These are phyloP conservation scores for Hymenoscyphus fraxineus DNA, from an alignment of 2,329 filamentous ascomycete genomes.

Conservation along the genomic window DNA sequence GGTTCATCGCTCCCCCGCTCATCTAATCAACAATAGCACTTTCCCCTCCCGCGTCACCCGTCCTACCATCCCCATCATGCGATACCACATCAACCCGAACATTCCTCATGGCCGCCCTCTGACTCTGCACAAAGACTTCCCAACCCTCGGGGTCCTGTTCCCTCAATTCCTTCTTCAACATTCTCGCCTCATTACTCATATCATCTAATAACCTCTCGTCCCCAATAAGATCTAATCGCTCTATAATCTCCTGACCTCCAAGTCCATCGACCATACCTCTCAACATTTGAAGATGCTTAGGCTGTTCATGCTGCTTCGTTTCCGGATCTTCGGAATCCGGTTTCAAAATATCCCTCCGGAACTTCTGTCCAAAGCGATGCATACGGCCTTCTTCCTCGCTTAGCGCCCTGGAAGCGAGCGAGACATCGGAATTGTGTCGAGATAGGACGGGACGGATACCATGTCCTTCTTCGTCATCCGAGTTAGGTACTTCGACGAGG, in stretches of 20 bases:
- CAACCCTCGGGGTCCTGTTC: conserved; percentile 65
- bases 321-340: conserved; percentile 27
- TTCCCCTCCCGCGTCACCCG: background rate
- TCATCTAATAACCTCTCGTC: conserved; percentile 61
- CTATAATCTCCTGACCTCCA: conserved; percentile 54
- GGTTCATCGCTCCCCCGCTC: too few species aligned
- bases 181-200: conserved; percentile 43
- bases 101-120: conserved; percentile 40
- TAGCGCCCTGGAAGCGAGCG: conserved; percentile 60
- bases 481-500: conserved; percentile 30
- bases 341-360: conserved; percentile 60
- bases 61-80: conserved; percentile 10
- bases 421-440: conserved; percentile 63
- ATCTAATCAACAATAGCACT: conserved; percentile 23
- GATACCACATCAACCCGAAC: conserved; percentile 15
- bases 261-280: conserved; percentile 61
- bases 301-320: conserved; percentile 39
- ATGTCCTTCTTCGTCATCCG: conserved; percentile 36
- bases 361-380: conserved; percentile 63
- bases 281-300: conserved; percentile 44
- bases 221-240: conserved; percentile 45
- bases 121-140: conserved; percentile 58
- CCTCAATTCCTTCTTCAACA: conserved; percentile 45
- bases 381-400: conserved; percentile 67
- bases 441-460: conserved; percentile 42